phyloP scores from a whole-genome alignment of 1,284 basidiomycete genomes.

The Apiotrichum domesticum region DNA sequence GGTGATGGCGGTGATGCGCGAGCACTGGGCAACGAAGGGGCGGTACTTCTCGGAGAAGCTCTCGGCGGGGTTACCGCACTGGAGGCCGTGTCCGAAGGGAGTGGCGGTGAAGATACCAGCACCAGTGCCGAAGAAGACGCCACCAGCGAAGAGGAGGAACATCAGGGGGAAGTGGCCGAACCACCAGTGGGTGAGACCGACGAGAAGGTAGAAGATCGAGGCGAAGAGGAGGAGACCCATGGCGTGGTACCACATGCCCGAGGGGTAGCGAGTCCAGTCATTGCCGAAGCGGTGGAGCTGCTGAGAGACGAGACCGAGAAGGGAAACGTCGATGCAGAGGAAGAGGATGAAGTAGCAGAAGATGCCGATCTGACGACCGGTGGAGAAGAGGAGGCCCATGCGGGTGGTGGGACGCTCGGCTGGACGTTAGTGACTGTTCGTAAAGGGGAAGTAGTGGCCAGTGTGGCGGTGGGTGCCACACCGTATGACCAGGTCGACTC shows the following conservation, averaged over 20 bases:
- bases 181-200: conserved; percentile 34
- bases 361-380: conserved; percentile 34
- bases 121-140: conserved; percentile 30
- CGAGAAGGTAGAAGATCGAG: conserved; percentile 28
- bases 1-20: conserved; percentile 28
- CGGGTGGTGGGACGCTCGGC: conserved; percentile 5
- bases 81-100: conserved; percentile 39
- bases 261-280: conserved; percentile 22
- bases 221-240: conserved; percentile 34
- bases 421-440: background rate
- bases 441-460: too few species aligned
- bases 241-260: conserved; percentile 25
- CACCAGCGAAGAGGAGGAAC: conserved; percentile 13
- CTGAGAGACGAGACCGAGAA: conserved; percentile 36
- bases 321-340: conserved; percentile 50
- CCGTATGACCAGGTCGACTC: background rate
- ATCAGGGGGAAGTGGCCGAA: conserved; percentile 23
- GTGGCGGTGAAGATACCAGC: conserved; percentile 36
- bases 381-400: conserved; percentile 17
- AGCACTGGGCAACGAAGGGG: conserved; percentile 27
- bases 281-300: conserved; percentile 37
- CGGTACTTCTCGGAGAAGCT: conserved; percentile 25
- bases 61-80: conserved; percentile 30
- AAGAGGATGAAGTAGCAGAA: conserved; percentile 55
- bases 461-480: too few species aligned